These are phyloP conservation scores for Ajuga chamaepitys DNA, from an alignment of 257 asterid genomes.

Conservation along the genomic window DNA sequence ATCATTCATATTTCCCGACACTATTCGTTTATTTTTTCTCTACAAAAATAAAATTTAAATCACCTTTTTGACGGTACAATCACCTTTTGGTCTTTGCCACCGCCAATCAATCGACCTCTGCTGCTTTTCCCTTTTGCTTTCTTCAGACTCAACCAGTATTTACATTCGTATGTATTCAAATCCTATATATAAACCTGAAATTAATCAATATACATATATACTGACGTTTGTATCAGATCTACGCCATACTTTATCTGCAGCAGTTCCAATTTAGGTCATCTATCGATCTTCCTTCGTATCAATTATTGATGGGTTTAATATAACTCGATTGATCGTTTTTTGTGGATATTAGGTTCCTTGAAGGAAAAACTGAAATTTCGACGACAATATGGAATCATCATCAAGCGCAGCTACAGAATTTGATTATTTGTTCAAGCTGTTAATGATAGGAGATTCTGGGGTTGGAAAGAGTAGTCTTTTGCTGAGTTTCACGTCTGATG, in stretches of 20 bases:
- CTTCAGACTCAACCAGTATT: slow-evolving; percentile 13
- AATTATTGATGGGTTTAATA: slow-evolving; percentile 1
- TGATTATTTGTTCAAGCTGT: slow-evolving; percentile 51
- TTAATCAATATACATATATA: background rate
- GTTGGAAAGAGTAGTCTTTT: slow-evolving; percentile 86
- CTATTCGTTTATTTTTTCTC: too few species aligned
- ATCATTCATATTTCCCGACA: too few species aligned
- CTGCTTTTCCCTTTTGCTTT: slow-evolving; percentile 13
- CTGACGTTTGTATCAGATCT: slow-evolving; percentile 27
- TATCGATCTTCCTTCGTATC: background rate
- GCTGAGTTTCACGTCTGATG: slow-evolving; percentile 84
- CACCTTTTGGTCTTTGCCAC: too few species aligned
- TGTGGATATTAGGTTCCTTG: slow-evolving; percentile 17
- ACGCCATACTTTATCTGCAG: background rate
- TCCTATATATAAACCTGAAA: background rate
- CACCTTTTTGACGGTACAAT: too few species aligned
- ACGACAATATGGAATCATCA: slow-evolving; percentile 33
- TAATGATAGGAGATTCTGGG: slow-evolving; percentile 89
- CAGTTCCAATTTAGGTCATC: slow-evolving; percentile 17
- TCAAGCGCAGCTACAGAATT: slow-evolving; percentile 38
- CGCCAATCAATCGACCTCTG: slow-evolving; percentile 2
- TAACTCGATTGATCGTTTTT: background rate
- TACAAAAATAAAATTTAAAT: too few species aligned
- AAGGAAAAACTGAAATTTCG: background rate
- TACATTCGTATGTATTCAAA: background rate